Conservation (phyloP, 108 stramenopile species). For the Hondaea fermentalgiana region DNA sequence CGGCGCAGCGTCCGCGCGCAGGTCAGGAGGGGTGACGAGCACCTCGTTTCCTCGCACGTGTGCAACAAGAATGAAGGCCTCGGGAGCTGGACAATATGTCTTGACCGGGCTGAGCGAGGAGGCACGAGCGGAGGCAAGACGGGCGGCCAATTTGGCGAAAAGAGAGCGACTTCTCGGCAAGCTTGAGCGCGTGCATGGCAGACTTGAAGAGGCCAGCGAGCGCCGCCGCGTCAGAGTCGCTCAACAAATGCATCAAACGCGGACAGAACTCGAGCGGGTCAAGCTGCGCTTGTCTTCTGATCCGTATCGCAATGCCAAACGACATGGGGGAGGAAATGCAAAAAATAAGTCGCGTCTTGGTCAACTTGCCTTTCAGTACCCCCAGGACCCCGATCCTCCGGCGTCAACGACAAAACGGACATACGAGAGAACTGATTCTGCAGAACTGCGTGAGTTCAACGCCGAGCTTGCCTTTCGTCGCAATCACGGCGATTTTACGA, state of each 20-base stretch:
- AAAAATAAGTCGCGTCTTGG: not conserved
- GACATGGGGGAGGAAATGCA: not conserved
- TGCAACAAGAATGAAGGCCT: too few relatives aligned
- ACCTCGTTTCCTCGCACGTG: too few relatives aligned
- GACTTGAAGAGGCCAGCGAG: not conserved
- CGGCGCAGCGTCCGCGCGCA: too few relatives aligned
- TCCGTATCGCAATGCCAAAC: not conserved
- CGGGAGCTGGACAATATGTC: not conserved
- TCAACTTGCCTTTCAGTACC: not conserved
- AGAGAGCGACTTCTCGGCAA: not conserved
- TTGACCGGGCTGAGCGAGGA: not conserved
- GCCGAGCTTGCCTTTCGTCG: not conserved
- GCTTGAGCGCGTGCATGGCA: not conserved
- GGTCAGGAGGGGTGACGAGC: too few relatives aligned
- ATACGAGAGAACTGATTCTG: not conserved
- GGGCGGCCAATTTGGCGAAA: not conserved
- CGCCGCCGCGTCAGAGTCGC: not conserved
- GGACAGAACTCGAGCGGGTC: not conserved
- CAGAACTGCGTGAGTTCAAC: not conserved
- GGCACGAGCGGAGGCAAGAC: not conserved
- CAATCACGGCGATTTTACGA: not conserved
- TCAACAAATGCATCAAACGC: not conserved
- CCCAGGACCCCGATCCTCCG: not conserved
- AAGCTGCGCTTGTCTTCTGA: not conserved
- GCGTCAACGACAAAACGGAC: not conserved